Evolutionary conservation across 2,329 filamentous ascomycete species (phyloP), one percentile per base, ranked within the genome.

Genomic region (Rachicladosporium sp.): DNA sequence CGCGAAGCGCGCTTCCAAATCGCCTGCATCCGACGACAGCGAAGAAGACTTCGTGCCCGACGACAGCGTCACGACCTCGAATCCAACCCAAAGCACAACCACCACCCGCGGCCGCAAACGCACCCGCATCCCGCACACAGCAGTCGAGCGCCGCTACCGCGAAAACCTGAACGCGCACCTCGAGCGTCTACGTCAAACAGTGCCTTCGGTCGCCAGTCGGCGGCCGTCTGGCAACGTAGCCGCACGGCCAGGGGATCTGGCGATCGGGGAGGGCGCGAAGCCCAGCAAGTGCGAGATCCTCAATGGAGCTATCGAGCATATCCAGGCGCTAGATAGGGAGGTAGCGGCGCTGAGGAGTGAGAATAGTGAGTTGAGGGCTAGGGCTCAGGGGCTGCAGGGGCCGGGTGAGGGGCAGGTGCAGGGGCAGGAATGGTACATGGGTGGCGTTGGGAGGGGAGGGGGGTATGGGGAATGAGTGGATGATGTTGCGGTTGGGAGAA

Each of bases 211-310:
- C 21, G 53, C 53, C 11, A 44, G 45, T 12, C 52, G 42, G 37
- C 46, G 43, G 36, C 35, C 41, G 11, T 45, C 43, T 27, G 47
- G 41, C 23, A 41, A 30, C 23, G 23, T 7, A 27, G 6, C 23
- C 23, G 23, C 23, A 27, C 6, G 23, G 23, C 23, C 23, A 2
- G 23, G 23, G 23, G 23, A 27, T n/a, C n/a, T n/a, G n/a, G 23
- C 23, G 23, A 27, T 44, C 21, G 45, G 44, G 6, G 51, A 51
- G 33, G 49, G 47, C n/a, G 50, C 50, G 7, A 59, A 58, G 48
- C 57, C 56, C 6, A 59, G 56, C 49, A 60, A 59, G 43, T 59
- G 55, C 37, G 55, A 58, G 50, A 53, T 59, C 12, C 41, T 59
- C 27, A 54, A 53, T 29, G 55, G 55, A 6, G 55, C 56, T 4